phyloP scores from a whole-genome alignment of 768 basidiomycete genomes.

The Boletales sp. region DNA sequence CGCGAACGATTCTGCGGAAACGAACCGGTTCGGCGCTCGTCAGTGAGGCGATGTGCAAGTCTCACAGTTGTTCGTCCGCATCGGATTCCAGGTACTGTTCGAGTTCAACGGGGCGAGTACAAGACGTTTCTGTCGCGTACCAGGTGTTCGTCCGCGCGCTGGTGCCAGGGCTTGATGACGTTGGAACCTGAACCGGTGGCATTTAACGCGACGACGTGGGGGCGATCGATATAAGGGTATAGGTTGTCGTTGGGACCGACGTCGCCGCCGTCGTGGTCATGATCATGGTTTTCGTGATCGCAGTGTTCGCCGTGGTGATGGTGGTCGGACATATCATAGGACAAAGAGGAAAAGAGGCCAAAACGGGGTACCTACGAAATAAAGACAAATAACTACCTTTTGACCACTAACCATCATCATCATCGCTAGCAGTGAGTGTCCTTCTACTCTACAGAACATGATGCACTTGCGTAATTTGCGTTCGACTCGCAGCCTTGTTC shows the following conservation, averaged over 20 bases:
- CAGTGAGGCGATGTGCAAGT: not conserved
- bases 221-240: conserved; percentile 69
- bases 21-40: conserved; percentile 4
- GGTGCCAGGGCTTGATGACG: conserved; percentile 86
- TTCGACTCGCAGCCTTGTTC: conserved; percentile 64
- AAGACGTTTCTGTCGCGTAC: conserved; percentile 38
- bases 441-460: conserved; percentile 26
- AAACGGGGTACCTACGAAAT: conserved; percentile 2
- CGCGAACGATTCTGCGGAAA: conserved; percentile 63
- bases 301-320: conserved; percentile 49
- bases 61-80: conserved; percentile 85
- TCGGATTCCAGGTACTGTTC: conserved; percentile 81
- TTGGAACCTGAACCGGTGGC: conserved; percentile 46
- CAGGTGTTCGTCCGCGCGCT: conserved; percentile 64
- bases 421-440: conserved; percentile 14
- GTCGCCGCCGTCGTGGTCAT: conserved; percentile 37
- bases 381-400: conserved; percentile 11
- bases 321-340: conserved; percentile 11
- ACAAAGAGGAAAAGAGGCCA: too few relatives aligned
- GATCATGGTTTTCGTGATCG: conserved; percentile 56
- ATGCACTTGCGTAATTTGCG: conserved; percentile 86
- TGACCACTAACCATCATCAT: not conserved
- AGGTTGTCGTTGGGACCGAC: conserved; percentile 66
- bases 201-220: conserved; percentile 81
- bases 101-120: conserved; percentile 4